These are phyloP conservation scores for Geranomyces michiganensis DNA, from an alignment of 192 early-diverging fungal genomes.

Conservation along the genomic window DNA sequence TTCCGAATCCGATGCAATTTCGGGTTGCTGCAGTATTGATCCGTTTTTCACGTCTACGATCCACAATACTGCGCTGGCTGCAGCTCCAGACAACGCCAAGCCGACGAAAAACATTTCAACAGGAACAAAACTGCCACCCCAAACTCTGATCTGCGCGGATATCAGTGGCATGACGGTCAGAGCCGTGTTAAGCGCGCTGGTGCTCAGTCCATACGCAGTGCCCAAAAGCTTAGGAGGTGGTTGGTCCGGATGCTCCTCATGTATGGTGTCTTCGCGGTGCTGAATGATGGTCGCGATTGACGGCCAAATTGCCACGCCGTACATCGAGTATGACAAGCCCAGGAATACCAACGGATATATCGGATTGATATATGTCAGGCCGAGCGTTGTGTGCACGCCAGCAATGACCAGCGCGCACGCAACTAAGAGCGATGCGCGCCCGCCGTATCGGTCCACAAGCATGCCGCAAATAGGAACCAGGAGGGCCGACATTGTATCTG, in stretches of 20 bases:
- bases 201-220: conserved; percentile 54
- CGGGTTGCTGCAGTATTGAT: conserved; percentile 27
- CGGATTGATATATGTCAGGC: conserved; percentile 53
- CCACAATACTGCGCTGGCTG: conserved; percentile 26
- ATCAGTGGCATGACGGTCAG: conserved; percentile 54
- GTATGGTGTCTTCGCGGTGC: conserved; percentile 42
- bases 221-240: conserved; percentile 44
- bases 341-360: conserved; percentile 57
- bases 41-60: conserved; percentile 31
- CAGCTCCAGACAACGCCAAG: conserved; percentile 42
- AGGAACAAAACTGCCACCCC: conserved; percentile 38
- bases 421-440: conserved; percentile 54
- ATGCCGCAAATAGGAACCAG: conserved; percentile 62
- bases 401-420: conserved; percentile 59
- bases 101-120: conserved; percentile 54
- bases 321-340: conserved; percentile 63
- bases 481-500: conserved; percentile 64
- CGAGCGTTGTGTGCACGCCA: conserved; percentile 56
- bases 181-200: conserved; percentile 50
- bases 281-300: conserved; percentile 63
- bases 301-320: conserved; percentile 67
- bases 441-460: conserved; percentile 60
- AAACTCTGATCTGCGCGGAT: conserved; percentile 50
- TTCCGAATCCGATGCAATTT: conserved; percentile 11
- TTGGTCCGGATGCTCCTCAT: conserved; percentile 22